Percentiles rank a stretch among this genome's conserved stretches.
These are phyloP conservation scores for Ascochyta pisi DNA, from an alignment of 2,329 filamentous ascomycete species.

Conservation along the genomic window DNA sequence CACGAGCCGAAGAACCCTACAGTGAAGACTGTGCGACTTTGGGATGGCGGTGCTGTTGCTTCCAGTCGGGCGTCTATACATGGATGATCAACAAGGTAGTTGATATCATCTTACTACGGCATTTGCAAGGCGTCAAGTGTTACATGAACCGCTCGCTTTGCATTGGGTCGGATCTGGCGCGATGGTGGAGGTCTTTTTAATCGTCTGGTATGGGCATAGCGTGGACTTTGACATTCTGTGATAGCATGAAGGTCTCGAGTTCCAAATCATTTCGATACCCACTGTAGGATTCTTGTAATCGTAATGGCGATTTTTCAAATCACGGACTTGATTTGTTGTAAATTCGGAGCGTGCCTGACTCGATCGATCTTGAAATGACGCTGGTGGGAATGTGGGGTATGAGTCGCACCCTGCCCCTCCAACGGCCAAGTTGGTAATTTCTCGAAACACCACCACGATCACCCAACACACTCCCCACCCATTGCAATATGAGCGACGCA, in stretches of 20 bases:
- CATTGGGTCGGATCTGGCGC: constrained; percentile 11
- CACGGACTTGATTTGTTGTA: neutral
- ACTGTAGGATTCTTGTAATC: constrained; percentile 17
- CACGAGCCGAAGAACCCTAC: constrained; percentile 34
- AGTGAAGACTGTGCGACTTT: constrained; percentile 42
- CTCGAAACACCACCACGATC: constrained; percentile 8
- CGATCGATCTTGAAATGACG: constrained; percentile 22
- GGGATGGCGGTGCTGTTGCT: constrained; percentile 37
- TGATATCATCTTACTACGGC: neutral
- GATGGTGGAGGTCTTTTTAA: constrained; percentile 3
- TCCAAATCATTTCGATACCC: constrained; percentile 14
- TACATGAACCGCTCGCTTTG: neutral
- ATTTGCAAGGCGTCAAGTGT: neutral
- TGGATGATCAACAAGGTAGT: constrained; percentile 16
- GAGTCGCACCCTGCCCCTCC: constrained; percentile 25
- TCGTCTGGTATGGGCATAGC: constrained; percentile 14
- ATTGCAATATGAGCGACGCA: constrained; percentile 42
- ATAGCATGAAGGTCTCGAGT: constrained; percentile 10
- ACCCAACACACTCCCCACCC: constrained; percentile 4
- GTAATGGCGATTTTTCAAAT: neutral
- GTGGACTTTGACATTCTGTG: constrained; percentile 10
- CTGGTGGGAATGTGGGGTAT: constrained; percentile 24
- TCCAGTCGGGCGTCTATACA: constrained; percentile 28
- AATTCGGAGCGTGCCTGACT: constrained; percentile 7
- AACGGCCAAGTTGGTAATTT: constrained; percentile 7